Evolutionary conservation across 2,329 filamentous ascomycete genomes (phyloP), one percentile per base, ranked within the genome.

Genomic region (Seiridium cupressi): DNA sequence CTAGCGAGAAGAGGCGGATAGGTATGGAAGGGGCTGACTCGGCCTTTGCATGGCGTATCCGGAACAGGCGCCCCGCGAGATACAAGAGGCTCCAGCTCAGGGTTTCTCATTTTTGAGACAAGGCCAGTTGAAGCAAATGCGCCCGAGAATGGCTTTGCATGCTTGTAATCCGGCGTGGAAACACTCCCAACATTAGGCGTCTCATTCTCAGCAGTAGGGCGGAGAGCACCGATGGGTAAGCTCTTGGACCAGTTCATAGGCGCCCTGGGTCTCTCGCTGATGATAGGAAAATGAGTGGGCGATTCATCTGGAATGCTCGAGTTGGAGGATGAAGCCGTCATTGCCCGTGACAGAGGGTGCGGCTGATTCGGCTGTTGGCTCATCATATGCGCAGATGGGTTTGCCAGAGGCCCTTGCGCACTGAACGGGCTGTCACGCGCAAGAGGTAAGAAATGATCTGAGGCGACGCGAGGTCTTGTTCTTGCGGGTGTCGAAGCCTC

Each of bases 41-140:
- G 88, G 71, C 95, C 93, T 79, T 98, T 99, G 76, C 95, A 98
- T 1, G 95, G 95, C 1, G 95, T 99, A 71, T 98, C 95, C 1
- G 95, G 94, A 81, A 96, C 93, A 36, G 85, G 83, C 26, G 60
- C 64, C 34, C 66, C 65, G 38, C 70, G 89, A 87, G 74, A 82
- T 73, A 75, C 65, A 78, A 76, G 70, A 79, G 76, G 64, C 73
- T 80, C 84, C 56, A 92, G 84, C 66, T 97, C 92, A 0, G 89
- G 85, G 72, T 91, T 89, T 60, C 91, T 89, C 74, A 96, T 91
- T 78, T 99, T 99, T 9, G 95, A 97, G 58, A 99, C 89, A 35
- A 99, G 80, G 1, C 94, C 93, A 0, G 95, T 98, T 1, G 95
- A 98, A 81, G 92, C 93, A 76, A 97, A 97, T 5, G 93, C 93